Conservation (phyloP, 805 yeast species). For the Starmerella sp. region DNA sequence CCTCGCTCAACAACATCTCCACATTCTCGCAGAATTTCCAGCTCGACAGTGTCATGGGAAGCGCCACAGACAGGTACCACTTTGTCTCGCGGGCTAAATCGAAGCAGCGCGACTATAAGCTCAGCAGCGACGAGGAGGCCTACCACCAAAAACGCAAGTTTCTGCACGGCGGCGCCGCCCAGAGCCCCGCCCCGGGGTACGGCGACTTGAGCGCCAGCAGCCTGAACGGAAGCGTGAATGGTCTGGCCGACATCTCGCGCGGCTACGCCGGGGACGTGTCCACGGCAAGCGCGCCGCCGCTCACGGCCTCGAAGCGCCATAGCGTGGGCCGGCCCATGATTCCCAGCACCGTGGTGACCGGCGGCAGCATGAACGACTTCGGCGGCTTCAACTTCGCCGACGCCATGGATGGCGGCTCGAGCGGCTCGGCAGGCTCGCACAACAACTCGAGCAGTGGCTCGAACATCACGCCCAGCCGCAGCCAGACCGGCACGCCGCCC, state of each 20-base stretch:
- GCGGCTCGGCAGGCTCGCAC: conserved; percentile 19
- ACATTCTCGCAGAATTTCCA: conserved; percentile 28
- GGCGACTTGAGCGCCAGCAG: neutral
- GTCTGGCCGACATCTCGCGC: neutral
- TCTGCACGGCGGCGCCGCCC: conserved; percentile 14
- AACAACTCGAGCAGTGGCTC: conserved; percentile 17
- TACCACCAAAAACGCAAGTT: conserved; percentile 15
- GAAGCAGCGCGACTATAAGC: conserved; percentile 12
- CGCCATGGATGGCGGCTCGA: conserved; percentile 6
- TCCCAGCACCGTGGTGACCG: neutral
- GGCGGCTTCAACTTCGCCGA: conserved; percentile 13
- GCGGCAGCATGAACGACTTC: conserved; percentile 2
- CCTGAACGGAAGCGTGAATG: neutral
- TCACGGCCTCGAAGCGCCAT: neutral
- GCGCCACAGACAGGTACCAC: conserved; percentile 26
- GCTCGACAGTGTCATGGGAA: conserved; percentile 24
- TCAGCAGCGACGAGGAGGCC: conserved; percentile 18
- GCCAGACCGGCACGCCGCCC: conserved; percentile 17
- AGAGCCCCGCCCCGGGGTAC: neutral
- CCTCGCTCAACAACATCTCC: conserved; percentile 8
- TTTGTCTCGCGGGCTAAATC: conserved; percentile 20
- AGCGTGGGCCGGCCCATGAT: neutral
- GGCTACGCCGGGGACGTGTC: neutral
- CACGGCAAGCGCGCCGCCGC: neutral
- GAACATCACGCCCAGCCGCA: conserved; percentile 13